phyloP scores from a whole-genome alignment of 805 yeast genomes.

The Yarrowia porcina region DNA sequence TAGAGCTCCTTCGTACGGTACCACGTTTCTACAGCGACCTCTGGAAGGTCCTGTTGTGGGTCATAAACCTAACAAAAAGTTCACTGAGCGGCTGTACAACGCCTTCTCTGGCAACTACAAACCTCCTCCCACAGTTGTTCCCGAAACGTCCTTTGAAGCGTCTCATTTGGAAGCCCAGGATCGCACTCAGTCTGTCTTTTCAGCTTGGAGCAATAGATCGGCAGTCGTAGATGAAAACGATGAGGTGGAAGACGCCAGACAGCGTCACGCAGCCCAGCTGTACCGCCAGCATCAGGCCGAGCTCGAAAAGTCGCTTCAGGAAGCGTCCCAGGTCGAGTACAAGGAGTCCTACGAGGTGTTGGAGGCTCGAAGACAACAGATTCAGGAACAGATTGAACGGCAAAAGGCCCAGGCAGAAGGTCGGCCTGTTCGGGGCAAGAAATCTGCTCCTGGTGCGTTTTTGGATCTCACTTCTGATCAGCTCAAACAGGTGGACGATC shows the following conservation, averaged over 20 bases:
- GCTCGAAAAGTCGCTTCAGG: neutral
- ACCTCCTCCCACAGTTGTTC: conserved; percentile 26
- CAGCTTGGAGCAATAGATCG: neutral
- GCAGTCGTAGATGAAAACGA: neutral
- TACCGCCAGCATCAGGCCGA: neutral
- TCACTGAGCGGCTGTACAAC: conserved; percentile 13
- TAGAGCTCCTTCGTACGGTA: conserved; percentile 8
- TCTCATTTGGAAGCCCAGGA: neutral
- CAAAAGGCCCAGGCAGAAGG: conserved; percentile 14
- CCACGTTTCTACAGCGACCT: conserved; percentile 13
- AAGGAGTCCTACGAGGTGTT: conserved; percentile 8
- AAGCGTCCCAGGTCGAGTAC: neutral
- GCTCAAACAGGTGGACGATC: neutral
- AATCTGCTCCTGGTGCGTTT: neutral
- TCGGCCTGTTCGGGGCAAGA: neutral
- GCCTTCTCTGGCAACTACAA: conserved; percentile 24
- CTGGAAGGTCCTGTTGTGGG: neutral
- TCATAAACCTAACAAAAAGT: conserved; percentile 8
- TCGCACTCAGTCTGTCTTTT: neutral
- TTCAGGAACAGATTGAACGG: conserved; percentile 18
- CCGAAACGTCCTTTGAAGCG: conserved; percentile 8
- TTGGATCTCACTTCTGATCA: neutral
- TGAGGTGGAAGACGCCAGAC: neutral
- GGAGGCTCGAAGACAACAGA: neutral
- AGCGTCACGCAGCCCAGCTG: neutral